Conservation (phyloP, 2,329 filamentous ascomycete species). For the Curvularia hawaiiensis region DNA sequence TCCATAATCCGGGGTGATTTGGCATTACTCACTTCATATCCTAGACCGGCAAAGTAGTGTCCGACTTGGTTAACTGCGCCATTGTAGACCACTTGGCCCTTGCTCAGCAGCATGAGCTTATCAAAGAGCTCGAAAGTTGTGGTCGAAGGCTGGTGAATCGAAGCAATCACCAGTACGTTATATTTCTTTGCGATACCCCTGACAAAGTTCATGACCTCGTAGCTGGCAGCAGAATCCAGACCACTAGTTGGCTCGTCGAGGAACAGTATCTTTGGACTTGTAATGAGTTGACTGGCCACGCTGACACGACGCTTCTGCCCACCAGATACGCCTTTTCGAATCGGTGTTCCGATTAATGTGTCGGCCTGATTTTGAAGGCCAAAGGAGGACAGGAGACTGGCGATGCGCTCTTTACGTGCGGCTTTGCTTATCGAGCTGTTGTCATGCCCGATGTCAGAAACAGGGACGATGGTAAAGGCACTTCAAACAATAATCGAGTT, state of each 20-base stretch:
- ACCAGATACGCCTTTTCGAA: slow-evolving; percentile 81
- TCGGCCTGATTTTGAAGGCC: slow-evolving; percentile 72
- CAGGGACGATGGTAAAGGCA: not conserved
- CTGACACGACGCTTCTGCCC: slow-evolving; percentile 83
- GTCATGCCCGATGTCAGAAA: not conserved
- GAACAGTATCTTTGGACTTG: slow-evolving; percentile 79
- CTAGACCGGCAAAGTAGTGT: slow-evolving; percentile 67
- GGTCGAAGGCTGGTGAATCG: slow-evolving; percentile 85
- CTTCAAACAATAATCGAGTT: not conserved
- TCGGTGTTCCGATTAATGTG: slow-evolving; percentile 78
- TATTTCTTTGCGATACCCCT: slow-evolving; percentile 68
- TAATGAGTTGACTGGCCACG: slow-evolving; percentile 81
- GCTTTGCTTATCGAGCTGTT: slow-evolving; percentile 56
- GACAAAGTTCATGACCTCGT: slow-evolving; percentile 77
- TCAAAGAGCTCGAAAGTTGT: slow-evolving; percentile 82
- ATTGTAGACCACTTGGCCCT: slow-evolving; percentile 74
- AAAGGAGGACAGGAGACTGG: slow-evolving; percentile 71
- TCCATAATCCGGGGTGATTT: not conserved
- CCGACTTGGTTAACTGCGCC: slow-evolving; percentile 64
- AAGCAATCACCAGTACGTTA: slow-evolving; percentile 77
- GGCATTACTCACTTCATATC: slow-evolving; percentile 45
- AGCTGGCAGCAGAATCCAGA: slow-evolving; percentile 77
- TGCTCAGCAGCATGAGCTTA: slow-evolving; percentile 74
- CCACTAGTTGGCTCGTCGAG: slow-evolving; percentile 85
- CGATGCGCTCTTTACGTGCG: slow-evolving; percentile 67